phyloP scores from a whole-genome alignment of 805 yeast species.

The Cyberlindnera maclurae region DNA sequence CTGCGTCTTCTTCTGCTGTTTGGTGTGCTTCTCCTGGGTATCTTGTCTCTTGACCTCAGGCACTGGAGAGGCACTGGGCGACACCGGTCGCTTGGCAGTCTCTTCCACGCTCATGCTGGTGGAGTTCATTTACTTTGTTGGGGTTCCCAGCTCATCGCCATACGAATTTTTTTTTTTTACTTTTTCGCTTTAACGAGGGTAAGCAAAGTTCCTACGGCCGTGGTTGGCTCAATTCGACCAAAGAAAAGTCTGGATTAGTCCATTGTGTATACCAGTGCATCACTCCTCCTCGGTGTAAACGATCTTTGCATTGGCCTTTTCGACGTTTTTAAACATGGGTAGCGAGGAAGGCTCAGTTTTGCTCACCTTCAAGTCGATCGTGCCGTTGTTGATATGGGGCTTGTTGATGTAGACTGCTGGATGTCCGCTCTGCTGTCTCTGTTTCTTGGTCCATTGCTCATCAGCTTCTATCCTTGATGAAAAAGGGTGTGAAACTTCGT shows the following conservation, averaged over 20 bases:
- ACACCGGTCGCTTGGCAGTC: conserved; percentile 8
- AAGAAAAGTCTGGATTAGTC: background rate
- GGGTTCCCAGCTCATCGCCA: conserved; percentile 6
- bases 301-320: conserved; percentile 46
- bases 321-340: conserved; percentile 60
- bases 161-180: conserved; percentile 1
- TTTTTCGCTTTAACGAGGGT: background rate
- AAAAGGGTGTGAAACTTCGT: conserved; percentile 26
- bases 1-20: conserved; percentile 4
- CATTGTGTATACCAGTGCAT: background rate
- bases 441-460: conserved; percentile 10
- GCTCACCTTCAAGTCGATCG: conserved; percentile 19
- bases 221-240: background rate
- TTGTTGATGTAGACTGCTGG: conserved; percentile 29
- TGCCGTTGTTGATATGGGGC: conserved; percentile 37
- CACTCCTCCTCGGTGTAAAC: conserved; percentile 27
- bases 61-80: background rate
- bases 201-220: conserved; percentile 1
- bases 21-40: background rate
- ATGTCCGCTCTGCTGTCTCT: conserved; percentile 29
- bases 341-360: conserved; percentile 25
- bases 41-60: conserved; percentile 5
- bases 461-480: conserved; percentile 15
- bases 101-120: background rate
- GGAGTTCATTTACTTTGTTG: background rate